Evolutionary conservation across 441 rosid genomes (phyloP).

Genomic region (Gossypium aridum): DNA sequence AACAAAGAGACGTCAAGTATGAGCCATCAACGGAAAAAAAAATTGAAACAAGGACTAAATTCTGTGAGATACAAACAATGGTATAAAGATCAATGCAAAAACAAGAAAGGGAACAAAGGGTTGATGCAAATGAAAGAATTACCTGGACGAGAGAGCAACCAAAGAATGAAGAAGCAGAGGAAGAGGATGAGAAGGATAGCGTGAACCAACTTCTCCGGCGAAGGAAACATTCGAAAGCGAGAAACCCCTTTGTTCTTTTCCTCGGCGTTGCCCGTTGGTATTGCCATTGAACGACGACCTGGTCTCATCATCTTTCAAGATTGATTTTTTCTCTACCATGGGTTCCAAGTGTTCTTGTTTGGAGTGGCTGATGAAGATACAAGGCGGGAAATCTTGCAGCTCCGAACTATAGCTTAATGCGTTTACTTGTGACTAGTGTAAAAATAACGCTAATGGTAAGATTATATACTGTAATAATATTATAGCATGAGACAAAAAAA

Average conservation of each 20-base stretch:
- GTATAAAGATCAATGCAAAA: no score
- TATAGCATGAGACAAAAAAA: no score
- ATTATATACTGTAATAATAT: no score
- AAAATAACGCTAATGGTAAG: fast-evolving
- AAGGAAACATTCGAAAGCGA: conserved; percentile 18
- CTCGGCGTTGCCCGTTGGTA: conserved; percentile 6
- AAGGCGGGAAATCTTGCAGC: conserved; percentile 9
- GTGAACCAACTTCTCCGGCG: conserved; percentile 35
- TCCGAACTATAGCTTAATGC: no score
- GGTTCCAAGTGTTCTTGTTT: background rate
- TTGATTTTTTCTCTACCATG: background rate
- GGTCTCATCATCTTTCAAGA: conserved; percentile 18
- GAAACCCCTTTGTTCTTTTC: conserved; percentile 14
- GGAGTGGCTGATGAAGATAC: background rate
- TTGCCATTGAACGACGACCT: conserved; percentile 30
- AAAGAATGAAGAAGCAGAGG: conserved; percentile 51
- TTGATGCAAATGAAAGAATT: background rate
- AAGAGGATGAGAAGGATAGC: conserved; percentile 40
- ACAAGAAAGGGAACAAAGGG: background rate
- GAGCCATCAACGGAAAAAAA: background rate
- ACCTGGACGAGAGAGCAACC: conserved; percentile 68
- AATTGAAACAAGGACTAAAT: background rate
- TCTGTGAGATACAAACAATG: background rate
- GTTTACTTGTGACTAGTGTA: fast-evolving
- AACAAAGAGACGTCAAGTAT: no score